Percentiles rank a stretch among this genome's conserved stretches.
phyloP scores from a whole-genome alignment of 2,329 filamentous ascomycete species.

The Cladosporium colombiae region DNA sequence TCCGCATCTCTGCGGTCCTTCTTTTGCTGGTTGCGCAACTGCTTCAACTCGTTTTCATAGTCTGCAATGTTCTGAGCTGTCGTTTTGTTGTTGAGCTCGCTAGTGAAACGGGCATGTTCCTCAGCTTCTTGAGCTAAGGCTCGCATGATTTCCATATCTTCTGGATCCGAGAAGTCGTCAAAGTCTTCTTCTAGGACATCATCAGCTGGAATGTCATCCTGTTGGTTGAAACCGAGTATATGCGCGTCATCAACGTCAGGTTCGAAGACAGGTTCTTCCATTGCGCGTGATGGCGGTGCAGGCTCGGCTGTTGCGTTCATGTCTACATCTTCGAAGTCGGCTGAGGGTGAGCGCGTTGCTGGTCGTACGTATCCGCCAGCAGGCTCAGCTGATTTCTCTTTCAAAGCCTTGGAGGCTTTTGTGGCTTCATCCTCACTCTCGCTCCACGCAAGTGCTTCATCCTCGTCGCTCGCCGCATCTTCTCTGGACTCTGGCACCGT shows the following conservation, averaged over 20 bases:
- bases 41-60: conserved; percentile 84
- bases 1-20: conserved; percentile 95
- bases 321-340: conserved; percentile 55
- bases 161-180: conserved; percentile 71
- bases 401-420: conserved; percentile 7
- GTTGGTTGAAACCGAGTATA: conserved; percentile 31
- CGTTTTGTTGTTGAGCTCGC: conserved; percentile 74
- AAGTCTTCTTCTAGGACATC: conserved; percentile 33
- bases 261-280: not conserved
- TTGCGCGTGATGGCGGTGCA: not conserved
- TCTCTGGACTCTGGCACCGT: not conserved
- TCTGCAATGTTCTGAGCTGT: conserved; percentile 69
- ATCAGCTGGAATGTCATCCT: conserved; percentile 25
- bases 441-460: conserved; percentile 52
- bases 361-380: not conserved
- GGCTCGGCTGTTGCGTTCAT: conserved; percentile 27
- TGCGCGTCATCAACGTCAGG: not conserved
- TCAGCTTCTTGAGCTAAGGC: conserved; percentile 88
- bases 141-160: conserved; percentile 84
- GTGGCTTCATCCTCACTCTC: conserved; percentile 50
- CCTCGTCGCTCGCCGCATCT: conserved; percentile 29
- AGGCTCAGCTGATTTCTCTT: conserved; percentile 16
- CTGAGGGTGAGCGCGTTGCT: conserved; percentile 45
- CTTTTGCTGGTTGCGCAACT: conserved; percentile 89
- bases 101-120: conserved; percentile 91